These are phyloP conservation scores for Sarocladium oryzae DNA, from an alignment of 2,329 filamentous ascomycete species.

Conservation along the genomic window DNA sequence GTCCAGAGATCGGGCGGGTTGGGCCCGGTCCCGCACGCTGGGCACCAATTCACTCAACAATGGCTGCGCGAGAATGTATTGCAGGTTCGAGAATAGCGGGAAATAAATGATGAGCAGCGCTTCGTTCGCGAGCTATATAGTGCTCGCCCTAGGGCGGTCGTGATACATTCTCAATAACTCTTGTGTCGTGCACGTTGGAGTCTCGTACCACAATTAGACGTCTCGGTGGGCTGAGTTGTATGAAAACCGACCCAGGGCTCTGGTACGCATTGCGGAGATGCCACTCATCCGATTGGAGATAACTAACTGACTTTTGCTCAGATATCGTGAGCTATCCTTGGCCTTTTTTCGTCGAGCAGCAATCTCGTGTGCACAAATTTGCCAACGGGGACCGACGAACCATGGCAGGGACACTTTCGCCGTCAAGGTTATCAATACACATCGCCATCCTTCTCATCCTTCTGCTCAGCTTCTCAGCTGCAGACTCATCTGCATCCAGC, in stretches of 20 bases:
- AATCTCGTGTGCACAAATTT: too few species aligned
- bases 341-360: too few species aligned
- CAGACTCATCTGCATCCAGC: neutral
- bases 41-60: conserved; percentile 19
- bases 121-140: too few species aligned
- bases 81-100: neutral
- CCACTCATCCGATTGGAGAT: neutral
- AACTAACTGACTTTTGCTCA: neutral
- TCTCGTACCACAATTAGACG: neutral
- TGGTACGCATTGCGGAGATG: neutral
- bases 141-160: too few species aligned
- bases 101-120: neutral
- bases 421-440: neutral
- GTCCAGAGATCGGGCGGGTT: conserved; percentile 14
- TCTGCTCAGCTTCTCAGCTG: neutral
- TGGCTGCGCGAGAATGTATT: conserved; percentile 1
- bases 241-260: neutral
- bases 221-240: neutral
- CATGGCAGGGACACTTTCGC: neutral
- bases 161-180: too few species aligned
- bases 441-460: neutral
- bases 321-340: too few species aligned
- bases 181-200: neutral
- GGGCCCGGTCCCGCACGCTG: conserved; percentile 16
- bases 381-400: too few species aligned